Percentiles rank a stretch among this genome's conserved stretches.
phyloP scores from a whole-genome alignment of 192 early-diverging fungal species.

The Coemansia sp. region DNA sequence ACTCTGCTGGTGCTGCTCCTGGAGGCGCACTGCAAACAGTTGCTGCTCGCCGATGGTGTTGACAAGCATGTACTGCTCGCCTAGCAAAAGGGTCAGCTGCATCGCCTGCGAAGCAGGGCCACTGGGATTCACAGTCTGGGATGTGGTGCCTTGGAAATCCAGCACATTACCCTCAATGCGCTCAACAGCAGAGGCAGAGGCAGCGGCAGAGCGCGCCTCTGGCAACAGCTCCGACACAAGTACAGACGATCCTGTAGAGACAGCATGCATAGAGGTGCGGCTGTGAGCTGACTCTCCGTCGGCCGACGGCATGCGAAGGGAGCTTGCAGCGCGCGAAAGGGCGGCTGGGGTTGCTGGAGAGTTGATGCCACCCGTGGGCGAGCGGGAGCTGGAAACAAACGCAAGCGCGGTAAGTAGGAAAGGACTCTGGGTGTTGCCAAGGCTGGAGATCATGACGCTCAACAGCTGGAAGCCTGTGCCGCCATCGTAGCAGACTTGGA shows the following conservation, averaged over 20 bases:
- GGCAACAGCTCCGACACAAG: background rate
- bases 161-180: background rate
- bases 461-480: slow-evolving; percentile 78
- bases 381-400: slow-evolving; percentile 12
- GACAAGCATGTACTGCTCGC: slow-evolving; percentile 38
- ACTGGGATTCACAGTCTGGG: background rate
- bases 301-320: slow-evolving; percentile 6
- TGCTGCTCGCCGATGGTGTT: slow-evolving; percentile 37
- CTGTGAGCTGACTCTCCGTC: background rate
- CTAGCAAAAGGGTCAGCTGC: slow-evolving; percentile 38
- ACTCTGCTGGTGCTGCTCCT: slow-evolving; percentile 41
- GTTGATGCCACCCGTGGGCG: slow-evolving; percentile 18
- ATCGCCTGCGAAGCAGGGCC: slow-evolving; percentile 29
- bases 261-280: background rate
- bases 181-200: background rate
- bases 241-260: background rate
- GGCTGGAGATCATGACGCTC: slow-evolving; percentile 61
- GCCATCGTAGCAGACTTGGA: slow-evolving; percentile 81
- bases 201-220: background rate
- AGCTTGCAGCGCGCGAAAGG: slow-evolving; percentile 32
- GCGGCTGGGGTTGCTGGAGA: slow-evolving; percentile 32
- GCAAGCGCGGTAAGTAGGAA: slow-evolving; percentile 61
- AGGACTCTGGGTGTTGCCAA: slow-evolving; percentile 66
- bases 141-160: background rate
- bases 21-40: slow-evolving; percentile 20